Evolutionary conservation across 345 rosid genomes (phyloP).

Genomic region (Gossypium bickii): DNA sequence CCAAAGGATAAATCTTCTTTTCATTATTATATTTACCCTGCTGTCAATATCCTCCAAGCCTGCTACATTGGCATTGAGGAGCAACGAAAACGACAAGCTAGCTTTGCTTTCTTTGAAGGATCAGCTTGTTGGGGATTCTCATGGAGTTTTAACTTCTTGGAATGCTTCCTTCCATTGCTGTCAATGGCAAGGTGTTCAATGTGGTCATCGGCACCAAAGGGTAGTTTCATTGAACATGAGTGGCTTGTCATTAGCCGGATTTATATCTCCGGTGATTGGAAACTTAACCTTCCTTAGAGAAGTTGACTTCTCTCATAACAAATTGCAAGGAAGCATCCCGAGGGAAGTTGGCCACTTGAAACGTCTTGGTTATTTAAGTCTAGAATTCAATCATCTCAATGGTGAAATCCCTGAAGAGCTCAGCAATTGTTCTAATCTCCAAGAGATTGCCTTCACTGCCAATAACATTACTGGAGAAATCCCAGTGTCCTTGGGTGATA

Average conservation of each 20-base stretch:
- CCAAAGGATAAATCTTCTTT: neutral
- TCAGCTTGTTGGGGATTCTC: neutral
- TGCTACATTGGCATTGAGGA: neutral
- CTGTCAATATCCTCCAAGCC: neutral
- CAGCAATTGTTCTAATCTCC: neutral
- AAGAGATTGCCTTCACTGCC: neutral
- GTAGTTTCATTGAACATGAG: too few species aligned
- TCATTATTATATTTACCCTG: neutral
- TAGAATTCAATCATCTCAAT: neutral
- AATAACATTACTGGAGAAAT: neutral
- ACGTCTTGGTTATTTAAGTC: neutral
- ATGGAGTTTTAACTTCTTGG: too few species aligned
- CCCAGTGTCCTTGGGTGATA: neutral
- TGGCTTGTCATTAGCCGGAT: too few species aligned
- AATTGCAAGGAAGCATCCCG: neutral
- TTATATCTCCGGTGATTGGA: too few species aligned
- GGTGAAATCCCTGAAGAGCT: neutral
- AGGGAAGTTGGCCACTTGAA: neutral
- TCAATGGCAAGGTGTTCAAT: too few species aligned
- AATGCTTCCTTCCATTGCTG: too few species aligned
- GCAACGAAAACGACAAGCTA: neutral
- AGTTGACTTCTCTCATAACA: neutral
- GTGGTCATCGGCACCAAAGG: too few species aligned
- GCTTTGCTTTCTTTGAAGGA: neutral
- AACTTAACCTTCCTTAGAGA: neutral